Base-by-base conservation (phyloP, 495 filamentous ascomycete species). In the Neurospora sp. region DNA sequence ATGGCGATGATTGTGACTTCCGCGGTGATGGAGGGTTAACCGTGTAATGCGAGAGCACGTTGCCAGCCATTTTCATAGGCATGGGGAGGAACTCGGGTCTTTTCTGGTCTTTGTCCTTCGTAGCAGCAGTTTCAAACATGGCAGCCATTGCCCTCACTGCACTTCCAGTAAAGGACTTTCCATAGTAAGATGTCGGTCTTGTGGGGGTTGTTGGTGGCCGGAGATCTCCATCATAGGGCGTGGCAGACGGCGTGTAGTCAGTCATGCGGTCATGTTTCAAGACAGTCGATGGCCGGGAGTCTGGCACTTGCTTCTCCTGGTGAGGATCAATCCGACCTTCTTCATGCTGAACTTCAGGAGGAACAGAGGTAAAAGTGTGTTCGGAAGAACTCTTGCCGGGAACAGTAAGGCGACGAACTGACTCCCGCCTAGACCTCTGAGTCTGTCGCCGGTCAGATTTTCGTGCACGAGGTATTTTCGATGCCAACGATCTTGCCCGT, bases 131-230 rank as follows among this genome's bases (percentile, higher is more conserved):
- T 43, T 86, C 82, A 75, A 85, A 85, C 70, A 81, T 75, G 34
- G 83, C 84, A 21, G 84, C 78, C 77, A 86, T 84, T 4, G 82
- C 83, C 72, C 80, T 85, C 34, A 85, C 84, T 13, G 78, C 77
- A n/a, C 78, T 82, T 4, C 77, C 77, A 1, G 72, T 42, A 13
- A 19, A 66, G 7, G 54, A 66, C 28, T 66, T 66, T 28, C 28
- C 34, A 15, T 31, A 66, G 54, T 66, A 66, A 34, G 54, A 31
- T 36, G 15, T 31, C 6, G 54, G 54, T 28, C 54, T 34, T 66
- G 24, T 7, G 54, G 54, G 54, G 28, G 54, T 66, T 34, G 54
- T 66, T 19, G 54, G 54, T 34, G 28, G 54, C 9, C 54, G 54
- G 3, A 19, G 6, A 66, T 34, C 54, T 34, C 28, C 54, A 31